Conservation (phyloP, 805 yeast genomes). For the Brettanomyces sp. region DNA sequence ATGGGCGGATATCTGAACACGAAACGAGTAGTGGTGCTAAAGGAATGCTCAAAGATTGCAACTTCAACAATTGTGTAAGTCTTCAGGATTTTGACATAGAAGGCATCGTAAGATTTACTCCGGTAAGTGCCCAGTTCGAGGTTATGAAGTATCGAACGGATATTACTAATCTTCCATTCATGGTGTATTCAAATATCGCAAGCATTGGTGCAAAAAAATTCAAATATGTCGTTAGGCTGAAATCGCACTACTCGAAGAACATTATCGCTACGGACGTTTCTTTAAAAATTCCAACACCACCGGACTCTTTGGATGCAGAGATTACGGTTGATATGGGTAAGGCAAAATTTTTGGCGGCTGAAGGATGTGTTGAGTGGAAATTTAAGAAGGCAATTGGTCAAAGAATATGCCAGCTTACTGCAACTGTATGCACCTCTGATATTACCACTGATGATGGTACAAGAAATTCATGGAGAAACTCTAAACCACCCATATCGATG, state of each 20-base stretch:
- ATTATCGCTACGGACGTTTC: slow-evolving; percentile 54
- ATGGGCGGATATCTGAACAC: too few relatives aligned
- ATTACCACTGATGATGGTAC: slow-evolving; percentile 7
- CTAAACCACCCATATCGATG: slow-evolving; percentile 67
- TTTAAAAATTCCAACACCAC: slow-evolving; percentile 63
- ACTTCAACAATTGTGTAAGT: slow-evolving; percentile 81
- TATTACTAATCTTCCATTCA: slow-evolving; percentile 62
- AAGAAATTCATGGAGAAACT: slow-evolving; percentile 44
- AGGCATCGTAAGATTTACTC: slow-evolving; percentile 59
- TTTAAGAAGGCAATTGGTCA: slow-evolving; percentile 4
- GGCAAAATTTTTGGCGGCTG: slow-evolving; percentile 5
- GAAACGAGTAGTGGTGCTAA: background rate
- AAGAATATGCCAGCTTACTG: background rate
- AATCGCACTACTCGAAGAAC: slow-evolving; percentile 51
- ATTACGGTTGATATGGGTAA: slow-evolving; percentile 26
- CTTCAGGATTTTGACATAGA: slow-evolving; percentile 58
- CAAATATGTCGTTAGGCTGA: slow-evolving; percentile 51
- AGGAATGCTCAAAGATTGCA: slow-evolving; percentile 54
- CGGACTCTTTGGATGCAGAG: slow-evolving; percentile 31
- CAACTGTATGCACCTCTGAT: slow-evolving; percentile 4
- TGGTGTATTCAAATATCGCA: slow-evolving; percentile 45
- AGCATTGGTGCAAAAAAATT: slow-evolving; percentile 34
- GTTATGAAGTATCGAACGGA: slow-evolving; percentile 64
- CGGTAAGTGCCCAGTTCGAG: slow-evolving; percentile 85
- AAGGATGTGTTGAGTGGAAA: slow-evolving; percentile 5